phyloP scores from a whole-genome alignment of 805 yeast species.

The Wickerhamomyces ciferrii region DNA sequence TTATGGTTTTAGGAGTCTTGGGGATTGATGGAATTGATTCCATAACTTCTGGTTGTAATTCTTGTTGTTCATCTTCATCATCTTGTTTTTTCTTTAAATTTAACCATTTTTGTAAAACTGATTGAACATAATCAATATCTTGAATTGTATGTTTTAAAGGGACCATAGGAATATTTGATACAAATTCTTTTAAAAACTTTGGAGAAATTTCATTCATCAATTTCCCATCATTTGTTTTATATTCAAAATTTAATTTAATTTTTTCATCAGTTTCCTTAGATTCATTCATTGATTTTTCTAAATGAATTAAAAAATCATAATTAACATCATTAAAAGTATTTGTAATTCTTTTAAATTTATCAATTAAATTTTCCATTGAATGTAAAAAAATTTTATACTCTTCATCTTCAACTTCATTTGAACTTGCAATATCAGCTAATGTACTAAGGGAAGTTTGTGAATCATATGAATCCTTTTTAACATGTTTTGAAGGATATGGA shows the following conservation, averaged over 20 bases:
- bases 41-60: background rate
- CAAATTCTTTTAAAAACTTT: slow-evolving; percentile 4
- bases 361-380: slow-evolving; percentile 8
- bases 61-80: background rate
- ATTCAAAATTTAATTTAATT: background rate
- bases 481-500: slow-evolving; percentile 3
- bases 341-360: slow-evolving; percentile 7
- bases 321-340: slow-evolving; percentile 13
- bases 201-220: background rate
- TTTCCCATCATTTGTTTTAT: background rate
- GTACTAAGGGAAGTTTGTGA: slow-evolving; percentile 18
- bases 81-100: background rate
- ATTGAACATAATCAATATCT: slow-evolving; percentile 3
- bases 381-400: slow-evolving; percentile 2
- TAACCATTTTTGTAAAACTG: slow-evolving; percentile 10
- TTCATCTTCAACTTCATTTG: background rate
- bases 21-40: too few relatives aligned
- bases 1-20: too few relatives aligned
- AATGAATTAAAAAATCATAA: slow-evolving; percentile 10
- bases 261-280: slow-evolving; percentile 1
- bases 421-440: slow-evolving; percentile 21
- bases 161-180: slow-evolving; percentile 3
- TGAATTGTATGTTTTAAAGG: slow-evolving; percentile 2
- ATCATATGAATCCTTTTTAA: slow-evolving; percentile 17
- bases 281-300: slow-evolving; percentile 1